Base-by-base conservation (phyloP, 2,329 filamentous ascomycete species). In the Clarireedia hainanense region DNA sequence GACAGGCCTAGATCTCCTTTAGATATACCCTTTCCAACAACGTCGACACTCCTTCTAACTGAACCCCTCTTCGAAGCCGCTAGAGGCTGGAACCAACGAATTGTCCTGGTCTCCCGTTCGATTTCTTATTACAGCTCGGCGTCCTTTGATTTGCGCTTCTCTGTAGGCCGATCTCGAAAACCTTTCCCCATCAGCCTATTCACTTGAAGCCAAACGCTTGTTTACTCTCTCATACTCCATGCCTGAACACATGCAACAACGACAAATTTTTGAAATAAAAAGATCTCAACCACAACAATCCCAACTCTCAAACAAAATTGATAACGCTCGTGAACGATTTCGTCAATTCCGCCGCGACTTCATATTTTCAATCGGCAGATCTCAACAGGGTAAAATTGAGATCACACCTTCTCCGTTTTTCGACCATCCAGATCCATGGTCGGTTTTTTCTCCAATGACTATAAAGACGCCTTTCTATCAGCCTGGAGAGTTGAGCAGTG, bases 331-430 rank as follows among this genome's bases (percentile, higher is more conserved):
- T 24, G 50, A 56, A 15, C 59, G 59, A 26, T 55, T 66, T 45
- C 60, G 60, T 34, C 58, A 60, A 27, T 20, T 66, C 23, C 59
- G 58, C 9, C 55, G 51, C 12, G 58, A 55, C 23, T 26, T 65
- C 14, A 57, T 56, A 3, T 55, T 46, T 39, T 53, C 60, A 14
- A 60, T 65, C 23, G 58, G 59, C 45, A 63, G 48, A 34, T 58
- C 50, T 20, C 55, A 45, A 20, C 43, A 52, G 24, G 14, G 52
- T 23, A 47, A 49, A n/a, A 46, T 57, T 37, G 58, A 60, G 6
- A 52, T 56, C 30, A 47, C 52, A 12, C 42, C 50, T 37, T 62
- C 58, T 30, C 58, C 58, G 43, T 61, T 57, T 7, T n/a, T 50
- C 30, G 49, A 60, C 15, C 43, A 42, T 40, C 42, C 56, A 46